Evolutionary conservation across 352 stramenopile species (phyloP).

Genomic region (Phytophthora capsici): DNA sequence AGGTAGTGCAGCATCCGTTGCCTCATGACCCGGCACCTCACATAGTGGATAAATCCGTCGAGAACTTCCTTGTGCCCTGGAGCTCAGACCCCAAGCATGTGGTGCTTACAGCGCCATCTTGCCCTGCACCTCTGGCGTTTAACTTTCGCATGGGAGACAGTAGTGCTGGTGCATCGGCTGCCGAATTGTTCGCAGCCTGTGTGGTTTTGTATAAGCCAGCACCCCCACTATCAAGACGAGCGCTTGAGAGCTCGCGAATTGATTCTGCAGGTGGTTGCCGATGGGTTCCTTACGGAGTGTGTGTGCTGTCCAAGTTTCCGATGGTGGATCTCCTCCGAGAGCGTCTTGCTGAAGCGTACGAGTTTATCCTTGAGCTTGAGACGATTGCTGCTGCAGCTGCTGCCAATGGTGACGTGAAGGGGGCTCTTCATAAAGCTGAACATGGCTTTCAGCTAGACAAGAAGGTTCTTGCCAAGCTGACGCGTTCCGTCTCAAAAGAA

Average conservation of each 20-base stretch:
- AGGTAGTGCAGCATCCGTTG: conserved; percentile 57
- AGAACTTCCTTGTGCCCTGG: conserved; percentile 79
- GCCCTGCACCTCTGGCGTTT: conserved; percentile 66
- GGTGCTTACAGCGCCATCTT: conserved; percentile 48
- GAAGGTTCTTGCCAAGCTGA: conserved; percentile 81
- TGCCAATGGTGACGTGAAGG: conserved; percentile 23
- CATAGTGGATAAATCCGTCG: conserved; percentile 68
- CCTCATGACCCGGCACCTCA: conserved; percentile 55
- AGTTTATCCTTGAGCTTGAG: conserved; percentile 81
- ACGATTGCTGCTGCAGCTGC: conserved; percentile 48
- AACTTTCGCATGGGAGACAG: conserved; percentile 85
- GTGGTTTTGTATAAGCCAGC: conserved; percentile 85
- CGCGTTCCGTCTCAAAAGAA: conserved; percentile 69
- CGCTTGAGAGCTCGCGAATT: conserved; percentile 65
- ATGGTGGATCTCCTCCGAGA: conserved; percentile 83
- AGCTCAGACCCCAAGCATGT: conserved; percentile 50
- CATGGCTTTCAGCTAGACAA: conserved; percentile 77
- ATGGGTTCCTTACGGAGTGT: conserved; percentile 86
- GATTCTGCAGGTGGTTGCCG: conserved; percentile 49
- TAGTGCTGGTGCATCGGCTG: conserved; percentile 55
- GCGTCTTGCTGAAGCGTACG: conserved; percentile 80
- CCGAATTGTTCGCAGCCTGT: conserved; percentile 79
- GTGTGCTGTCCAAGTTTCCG: conserved; percentile 83
- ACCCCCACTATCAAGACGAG: conserved; percentile 59
- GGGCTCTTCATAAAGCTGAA: conserved; percentile 12